Evolutionary conservation across 805 yeast genomes (phyloP).

Genomic region (Kodamaea neixiangensis): DNA sequence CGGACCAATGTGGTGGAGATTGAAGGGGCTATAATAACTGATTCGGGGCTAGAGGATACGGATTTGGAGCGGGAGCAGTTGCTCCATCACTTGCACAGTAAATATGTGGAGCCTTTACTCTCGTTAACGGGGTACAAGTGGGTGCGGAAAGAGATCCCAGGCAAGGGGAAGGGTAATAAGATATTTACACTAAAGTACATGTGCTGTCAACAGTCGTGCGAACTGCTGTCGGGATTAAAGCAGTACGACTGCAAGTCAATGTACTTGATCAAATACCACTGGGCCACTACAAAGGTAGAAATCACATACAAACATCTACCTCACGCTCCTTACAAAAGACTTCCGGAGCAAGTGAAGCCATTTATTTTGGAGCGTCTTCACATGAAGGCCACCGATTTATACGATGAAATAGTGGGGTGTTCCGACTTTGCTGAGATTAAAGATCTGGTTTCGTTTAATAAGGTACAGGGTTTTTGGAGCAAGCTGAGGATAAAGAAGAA

Average conservation of each 20-base stretch:
- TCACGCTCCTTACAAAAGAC: conserved; percentile 19
- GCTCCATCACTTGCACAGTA: conserved; percentile 12
- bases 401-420: conserved; percentile 16
- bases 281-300: conserved; percentile 17
- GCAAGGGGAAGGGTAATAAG: conserved; percentile 20
- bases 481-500: conserved; percentile 18
- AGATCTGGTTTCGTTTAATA: conserved; percentile 17
- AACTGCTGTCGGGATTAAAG: conserved; percentile 11
- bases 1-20: not conserved
- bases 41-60: not conserved
- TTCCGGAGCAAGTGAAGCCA: conserved; percentile 20
- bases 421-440: conserved; percentile 16
- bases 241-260: conserved; percentile 18
- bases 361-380: conserved; percentile 19
- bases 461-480: conserved; percentile 23
- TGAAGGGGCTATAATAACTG: not conserved
- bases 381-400: conserved; percentile 19
- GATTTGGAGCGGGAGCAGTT: not conserved
- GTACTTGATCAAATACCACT: conserved; percentile 17
- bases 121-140: conserved; percentile 19
- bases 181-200: conserved; percentile 19
- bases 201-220: conserved; percentile 18
- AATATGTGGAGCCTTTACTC: conserved; percentile 19
- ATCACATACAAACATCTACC: conserved; percentile 16
- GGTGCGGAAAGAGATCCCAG: conserved; percentile 20